Evolutionary conservation across 2,329 filamentous ascomycete species (phyloP).

Genomic region (Aspergillus texensis): DNA sequence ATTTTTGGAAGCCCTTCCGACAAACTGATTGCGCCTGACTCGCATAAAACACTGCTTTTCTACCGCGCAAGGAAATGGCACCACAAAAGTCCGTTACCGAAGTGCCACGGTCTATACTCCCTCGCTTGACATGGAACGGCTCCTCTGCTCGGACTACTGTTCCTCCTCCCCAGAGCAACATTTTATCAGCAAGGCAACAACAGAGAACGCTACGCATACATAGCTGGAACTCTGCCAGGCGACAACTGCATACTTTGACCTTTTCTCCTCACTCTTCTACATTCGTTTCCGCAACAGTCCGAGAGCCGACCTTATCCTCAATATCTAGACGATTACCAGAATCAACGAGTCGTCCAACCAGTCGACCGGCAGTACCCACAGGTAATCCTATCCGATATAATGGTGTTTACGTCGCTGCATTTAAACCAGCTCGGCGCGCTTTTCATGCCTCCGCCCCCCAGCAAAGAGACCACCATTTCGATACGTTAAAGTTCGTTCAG

Average conservation of each 20-base stretch:
- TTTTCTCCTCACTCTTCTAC: constrained; percentile 17
- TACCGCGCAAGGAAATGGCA: constrained; percentile 37
- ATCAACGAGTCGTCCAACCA: constrained; percentile 13
- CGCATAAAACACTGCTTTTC: neutral
- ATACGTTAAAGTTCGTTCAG: constrained; percentile 96
- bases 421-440: constrained; percentile 43
- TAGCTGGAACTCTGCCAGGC: constrained; percentile 24
- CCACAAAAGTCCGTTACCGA: constrained; percentile 45
- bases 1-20: neutral
- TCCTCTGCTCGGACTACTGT: constrained; percentile 36
- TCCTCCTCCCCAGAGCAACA: constrained; percentile 30
- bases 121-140: constrained; percentile 46
- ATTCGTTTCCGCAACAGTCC: constrained; percentile 19
- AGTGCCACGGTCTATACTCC: constrained; percentile 47
- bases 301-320: constrained; percentile 19
- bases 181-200: constrained; percentile 25
- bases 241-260: constrained; percentile 22
- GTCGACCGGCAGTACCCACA: constrained; percentile 17
- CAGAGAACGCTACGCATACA: constrained; percentile 28
- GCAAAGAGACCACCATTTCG: constrained; percentile 87
- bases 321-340: constrained; percentile 24
- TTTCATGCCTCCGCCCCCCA: constrained; percentile 68
- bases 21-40: neutral
- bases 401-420: constrained; percentile 51
- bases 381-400: constrained; percentile 46